A percentile compares a stretch with the other conserved stretches of the same genome.
phyloP scores from a whole-genome alignment of 31 red algal species.

The Porphyra umbilicalis region DNA sequence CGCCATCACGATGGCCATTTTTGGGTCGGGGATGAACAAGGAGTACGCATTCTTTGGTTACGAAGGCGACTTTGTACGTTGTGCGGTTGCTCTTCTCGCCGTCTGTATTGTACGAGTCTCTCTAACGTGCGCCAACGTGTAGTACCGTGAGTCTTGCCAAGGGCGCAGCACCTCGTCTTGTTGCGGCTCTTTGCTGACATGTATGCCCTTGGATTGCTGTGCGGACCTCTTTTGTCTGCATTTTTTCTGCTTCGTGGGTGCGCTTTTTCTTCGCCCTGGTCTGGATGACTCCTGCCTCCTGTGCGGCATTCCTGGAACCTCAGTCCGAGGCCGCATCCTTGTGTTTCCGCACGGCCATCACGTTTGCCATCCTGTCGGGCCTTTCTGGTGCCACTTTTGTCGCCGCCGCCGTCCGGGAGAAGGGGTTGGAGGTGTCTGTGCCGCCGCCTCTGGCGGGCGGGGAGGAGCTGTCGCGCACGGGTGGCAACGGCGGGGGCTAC shows the following conservation, averaged over 20 bases:
- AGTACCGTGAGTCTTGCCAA: too few species aligned
- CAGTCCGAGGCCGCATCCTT: neutral
- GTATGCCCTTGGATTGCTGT: too few species aligned
- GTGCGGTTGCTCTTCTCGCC: neutral
- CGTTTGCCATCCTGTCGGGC: neutral
- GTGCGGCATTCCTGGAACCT: too few species aligned
- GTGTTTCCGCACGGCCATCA: constrained; percentile 1
- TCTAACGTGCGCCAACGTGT: too few species aligned
- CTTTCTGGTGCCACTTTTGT: neutral
- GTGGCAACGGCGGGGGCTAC: neutral
- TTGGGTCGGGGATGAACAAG: neutral
- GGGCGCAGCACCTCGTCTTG: too few species aligned
- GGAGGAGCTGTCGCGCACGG: neutral
- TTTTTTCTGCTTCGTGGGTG: too few species aligned
- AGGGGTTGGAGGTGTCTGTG: neutral
- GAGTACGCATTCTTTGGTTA: constrained; percentile 4
- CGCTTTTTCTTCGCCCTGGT: too few species aligned
- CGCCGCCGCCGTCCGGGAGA: neutral
- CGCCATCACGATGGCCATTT: neutral
- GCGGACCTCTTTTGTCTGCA: too few species aligned
- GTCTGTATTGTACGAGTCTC: too few species aligned
- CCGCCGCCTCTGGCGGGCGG: neutral
- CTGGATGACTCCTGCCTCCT: too few species aligned
- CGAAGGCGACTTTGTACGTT: constrained; percentile 1
- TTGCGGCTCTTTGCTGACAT: too few species aligned